Percentiles rank a stretch among this genome's conserved stretches.
Conservation (phyloP, 306 rosid species). For the Trifolium pratense region DNA sequence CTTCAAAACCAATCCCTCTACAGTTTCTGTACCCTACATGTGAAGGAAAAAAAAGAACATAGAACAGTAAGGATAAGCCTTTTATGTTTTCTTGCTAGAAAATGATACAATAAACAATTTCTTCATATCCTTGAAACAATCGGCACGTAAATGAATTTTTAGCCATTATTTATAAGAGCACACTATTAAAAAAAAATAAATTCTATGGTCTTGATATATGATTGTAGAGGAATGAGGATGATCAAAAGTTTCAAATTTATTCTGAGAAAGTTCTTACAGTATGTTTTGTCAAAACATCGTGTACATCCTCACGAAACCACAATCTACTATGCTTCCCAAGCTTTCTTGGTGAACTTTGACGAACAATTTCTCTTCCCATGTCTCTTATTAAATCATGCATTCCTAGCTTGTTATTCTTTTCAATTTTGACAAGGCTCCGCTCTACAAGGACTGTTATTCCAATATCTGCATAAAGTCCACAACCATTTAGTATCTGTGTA, state of each 20-base stretch:
- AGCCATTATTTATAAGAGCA: too few relatives aligned
- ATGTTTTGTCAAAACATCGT: constrained; percentile 23
- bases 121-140: too few relatives aligned
- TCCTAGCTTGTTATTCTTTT: constrained; percentile 27
- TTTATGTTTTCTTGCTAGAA: background rate
- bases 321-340: constrained; percentile 38
- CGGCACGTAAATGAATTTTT: too few relatives aligned
- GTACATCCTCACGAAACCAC: constrained; percentile 32
- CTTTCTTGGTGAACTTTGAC: background rate
- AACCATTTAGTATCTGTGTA: constrained; percentile 35
- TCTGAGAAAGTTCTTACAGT: constrained; percentile 26
- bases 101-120: too few relatives aligned
- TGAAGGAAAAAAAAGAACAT: background rate
- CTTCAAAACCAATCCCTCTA: constrained; percentile 27
- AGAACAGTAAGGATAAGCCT: background rate
- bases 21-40: background rate
- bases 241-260: constrained; percentile 9
- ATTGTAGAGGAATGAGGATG: background rate
- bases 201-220: background rate
- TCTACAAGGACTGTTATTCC: constrained; percentile 42
- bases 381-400: constrained; percentile 44
- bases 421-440: constrained; percentile 41
- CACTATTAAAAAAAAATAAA: too few relatives aligned
- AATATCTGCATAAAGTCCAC: constrained; percentile 43
- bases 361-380: constrained; percentile 53